phyloP scores from a whole-genome alignment of 352 stramenopile species.

The Aphanomyces cochlioides region DNA sequence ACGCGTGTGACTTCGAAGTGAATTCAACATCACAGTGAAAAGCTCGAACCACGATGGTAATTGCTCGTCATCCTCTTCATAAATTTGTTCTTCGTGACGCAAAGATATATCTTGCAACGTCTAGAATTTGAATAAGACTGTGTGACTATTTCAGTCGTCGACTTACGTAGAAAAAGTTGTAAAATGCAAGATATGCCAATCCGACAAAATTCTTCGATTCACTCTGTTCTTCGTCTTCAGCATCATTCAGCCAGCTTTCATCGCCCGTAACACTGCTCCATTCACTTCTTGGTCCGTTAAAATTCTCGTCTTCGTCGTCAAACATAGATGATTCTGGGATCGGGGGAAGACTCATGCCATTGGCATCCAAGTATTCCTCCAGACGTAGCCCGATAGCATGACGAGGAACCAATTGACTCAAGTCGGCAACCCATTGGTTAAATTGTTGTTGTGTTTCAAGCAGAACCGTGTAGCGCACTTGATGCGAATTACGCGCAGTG shows the following conservation, averaged over 20 bases:
- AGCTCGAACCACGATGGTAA: constrained; percentile 46
- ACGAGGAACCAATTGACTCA: constrained; percentile 66
- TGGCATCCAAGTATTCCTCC: constrained; percentile 55
- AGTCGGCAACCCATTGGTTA: constrained; percentile 62
- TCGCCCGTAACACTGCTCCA: constrained; percentile 83
- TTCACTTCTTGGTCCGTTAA: constrained; percentile 41
- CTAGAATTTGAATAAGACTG: constrained; percentile 6
- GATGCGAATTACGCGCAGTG: constrained; percentile 50
- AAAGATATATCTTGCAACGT: constrained; percentile 68
- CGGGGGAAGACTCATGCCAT: constrained; percentile 51
- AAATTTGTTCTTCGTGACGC: constrained; percentile 57
- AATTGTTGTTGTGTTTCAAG: constrained; percentile 68
- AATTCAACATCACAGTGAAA: constrained; percentile 56
- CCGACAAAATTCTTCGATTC: constrained; percentile 37
- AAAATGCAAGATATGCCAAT: constrained; percentile 58
- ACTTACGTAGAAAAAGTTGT: constrained; percentile 53
- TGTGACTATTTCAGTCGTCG: background rate
- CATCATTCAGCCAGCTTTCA: constrained; percentile 72
- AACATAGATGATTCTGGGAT: background rate
- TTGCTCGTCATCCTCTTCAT: constrained; percentile 63
- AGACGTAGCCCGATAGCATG: constrained; percentile 67
- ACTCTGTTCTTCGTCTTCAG: constrained; percentile 78
- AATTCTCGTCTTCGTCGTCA: constrained; percentile 6
- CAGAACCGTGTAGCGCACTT: constrained; percentile 72
- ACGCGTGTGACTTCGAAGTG: constrained; percentile 60